Evolutionary conservation across 768 basidiomycete species (phyloP), one percentile per base, ranked within the genome.

Genomic region (Boletus vermiculosoides): DNA sequence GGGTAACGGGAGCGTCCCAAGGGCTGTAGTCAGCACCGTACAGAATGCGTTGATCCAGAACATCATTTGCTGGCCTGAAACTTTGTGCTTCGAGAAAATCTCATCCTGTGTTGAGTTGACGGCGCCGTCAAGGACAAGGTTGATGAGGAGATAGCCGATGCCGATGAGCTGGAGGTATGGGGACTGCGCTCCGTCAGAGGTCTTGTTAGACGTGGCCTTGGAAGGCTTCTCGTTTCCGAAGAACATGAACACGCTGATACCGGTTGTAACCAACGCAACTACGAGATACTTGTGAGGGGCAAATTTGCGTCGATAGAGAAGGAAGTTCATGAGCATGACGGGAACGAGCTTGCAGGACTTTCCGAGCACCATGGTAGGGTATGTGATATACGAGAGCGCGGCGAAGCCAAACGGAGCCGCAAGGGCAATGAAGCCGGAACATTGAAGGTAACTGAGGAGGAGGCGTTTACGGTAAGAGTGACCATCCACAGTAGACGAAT

Each of bases 341-440:
- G 97, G 97, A 44, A 99, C 93, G 69, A 99, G 92, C 71, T 98
- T 98, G 81, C 97, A 98, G 0, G 95, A 98, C 73, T 98, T 98
- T 51, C 92, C 97, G 61, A 98, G 88, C 34, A 98, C 95, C 91
- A 98, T 96, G 44, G 96, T 94, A 49, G 97, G 97, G 78, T 98
- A 98, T 18, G 94, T 94, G 69, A 99, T 94, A 76, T 96, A 92
- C 25, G 92, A 86, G 42, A 98, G 87, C 5, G 94, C 86, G 12
- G 94, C 90, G 75, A 98, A 98, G 51, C 96, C 95, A 69, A 98
- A 96, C 4, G 96, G 97, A 22, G 94, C 90, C 2, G 96, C 96
- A 39, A 85, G 76, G 40, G 94, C 94, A 62, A 97, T 92, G 72
- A 94, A 88, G 23, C 89, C 68, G 23, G 95, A 85, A 69, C 93